Percentiles rank a stretch among this genome's conserved stretches.
Evolutionary conservation across 352 stramenopile genomes (phyloP).

Genomic region (Phytopythium kandeliae): DNA sequence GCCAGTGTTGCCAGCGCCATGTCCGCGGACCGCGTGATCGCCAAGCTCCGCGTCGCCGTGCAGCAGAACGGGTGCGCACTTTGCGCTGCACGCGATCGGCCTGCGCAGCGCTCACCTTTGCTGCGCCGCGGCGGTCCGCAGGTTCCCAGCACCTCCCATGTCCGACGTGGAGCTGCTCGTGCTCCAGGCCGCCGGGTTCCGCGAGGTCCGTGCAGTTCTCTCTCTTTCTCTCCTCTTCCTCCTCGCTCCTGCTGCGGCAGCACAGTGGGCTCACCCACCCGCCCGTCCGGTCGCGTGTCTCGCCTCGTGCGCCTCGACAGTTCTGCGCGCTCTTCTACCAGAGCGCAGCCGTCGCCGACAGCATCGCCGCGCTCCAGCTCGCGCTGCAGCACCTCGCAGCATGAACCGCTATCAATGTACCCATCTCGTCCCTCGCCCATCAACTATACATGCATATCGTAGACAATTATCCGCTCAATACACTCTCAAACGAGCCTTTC

Average conservation of each 20-base stretch:
- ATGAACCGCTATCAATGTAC: neutral
- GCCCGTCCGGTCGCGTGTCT: too few relatives aligned
- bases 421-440: too few relatives aligned
- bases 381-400: slow-evolving; percentile 30
- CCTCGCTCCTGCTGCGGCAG: too few relatives aligned
- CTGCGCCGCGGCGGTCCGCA: slow-evolving; percentile 3
- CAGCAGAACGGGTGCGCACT: slow-evolving; percentile 37
- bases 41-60: slow-evolving; percentile 32
- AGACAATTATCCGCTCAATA: too few relatives aligned
- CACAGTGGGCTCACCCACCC: too few relatives aligned
- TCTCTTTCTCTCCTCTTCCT: too few relatives aligned
- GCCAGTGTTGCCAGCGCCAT: slow-evolving; percentile 41
- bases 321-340: slow-evolving; percentile 53
- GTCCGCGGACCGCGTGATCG: slow-evolving; percentile 39
- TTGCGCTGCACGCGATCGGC: neutral
- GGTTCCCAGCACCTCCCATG: slow-evolving; percentile 45
- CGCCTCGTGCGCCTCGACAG: too few relatives aligned
- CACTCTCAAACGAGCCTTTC: neutral
- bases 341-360: slow-evolving; percentile 22
- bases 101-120: neutral
- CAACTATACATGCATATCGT: neutral
- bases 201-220: slow-evolving; percentile 33
- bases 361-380: slow-evolving; percentile 35
- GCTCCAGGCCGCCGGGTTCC: slow-evolving; percentile 48
- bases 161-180: slow-evolving; percentile 42